Evolutionary conservation across 805 yeast genomes (phyloP), one percentile per base, ranked within the genome.

Genomic region (Danielozyma ontarioensis): DNA sequence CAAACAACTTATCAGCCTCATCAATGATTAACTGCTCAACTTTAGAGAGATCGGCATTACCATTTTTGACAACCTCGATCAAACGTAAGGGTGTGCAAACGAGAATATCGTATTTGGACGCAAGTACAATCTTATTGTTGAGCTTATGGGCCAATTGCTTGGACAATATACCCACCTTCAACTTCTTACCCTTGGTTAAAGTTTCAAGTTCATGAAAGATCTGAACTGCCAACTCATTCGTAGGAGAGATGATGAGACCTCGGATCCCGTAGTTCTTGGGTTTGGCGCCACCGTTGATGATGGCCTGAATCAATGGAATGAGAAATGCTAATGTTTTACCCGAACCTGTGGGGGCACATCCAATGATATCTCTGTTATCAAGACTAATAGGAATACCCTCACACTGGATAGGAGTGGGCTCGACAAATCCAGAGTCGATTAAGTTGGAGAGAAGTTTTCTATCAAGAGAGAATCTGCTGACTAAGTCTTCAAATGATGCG

Each of bases 341-440:
- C 4, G 97, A 87, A 47, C 98, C 98, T 1, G 98, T 93, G 29
- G 97, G 97, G 0, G 97, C 97, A 69, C 96, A 86, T 1, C 95
- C 95, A 27, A 93, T 67, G 22, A 93, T 55, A 53, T 90, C 97
- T 38, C 95, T 74, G 18, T 68, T 72, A 33, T 75, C 69, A 33
- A 87, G 60, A 11, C 85, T 60, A 7, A 78, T 65, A 2, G 98
- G 97, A 27, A 93, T 79, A 2, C 88, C 78, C 57, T 93, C 97
- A 40, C 87, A 75, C 61, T 93, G 99, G 47, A 93, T 85, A 3
- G 97, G 80, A 0, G 98, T 90, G 4, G 98, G 97, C 41, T 79
- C 84, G 1, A 78, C 73, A 51, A 89, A 89, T 33, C 78, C 83
- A 29, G 80, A 74, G 8, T 75, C 74, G 14, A 80, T 65, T 40